These are phyloP conservation scores for Euphorbia tirucalli DNA, from an alignment of 345 rosid species.

Conservation along the genomic window DNA sequence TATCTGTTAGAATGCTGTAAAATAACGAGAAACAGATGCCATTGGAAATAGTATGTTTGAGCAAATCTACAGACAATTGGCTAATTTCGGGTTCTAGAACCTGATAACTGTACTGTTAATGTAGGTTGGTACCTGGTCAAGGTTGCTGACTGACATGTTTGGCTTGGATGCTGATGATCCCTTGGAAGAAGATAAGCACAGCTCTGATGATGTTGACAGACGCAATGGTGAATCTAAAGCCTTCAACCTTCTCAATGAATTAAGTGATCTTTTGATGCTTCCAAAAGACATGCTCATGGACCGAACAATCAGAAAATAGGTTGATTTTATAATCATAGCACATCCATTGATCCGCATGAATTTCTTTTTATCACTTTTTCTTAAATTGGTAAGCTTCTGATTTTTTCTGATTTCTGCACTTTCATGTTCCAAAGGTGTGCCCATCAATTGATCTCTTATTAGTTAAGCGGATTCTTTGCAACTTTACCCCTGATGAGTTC, in stretches of 20 bases:
- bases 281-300: slow-evolving; percentile 95
- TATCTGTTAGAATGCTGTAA: not conserved
- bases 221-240: slow-evolving; percentile 35
- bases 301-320: slow-evolving; percentile 72
- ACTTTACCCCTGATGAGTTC: slow-evolving; percentile 96
- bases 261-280: slow-evolving; percentile 97
- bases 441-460: slow-evolving; percentile 72
- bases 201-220: slow-evolving; percentile 32
- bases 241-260: slow-evolving; percentile 60
- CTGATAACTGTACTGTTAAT: slow-evolving; percentile 12
- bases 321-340: slow-evolving; percentile 20
- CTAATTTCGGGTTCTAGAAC: not conserved
- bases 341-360: slow-evolving; percentile 8
- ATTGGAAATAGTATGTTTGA: not conserved
- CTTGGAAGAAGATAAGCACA: slow-evolving; percentile 31
- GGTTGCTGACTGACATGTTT: slow-evolving; percentile 73
- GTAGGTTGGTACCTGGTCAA: slow-evolving; percentile 94
- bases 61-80: not conserved
- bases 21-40: not conserved
- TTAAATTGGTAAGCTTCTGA: slow-evolving; percentile 1
- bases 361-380: not conserved
- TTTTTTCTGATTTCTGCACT: slow-evolving; percentile 12
- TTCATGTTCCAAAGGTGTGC: slow-evolving; percentile 51
- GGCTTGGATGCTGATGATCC: slow-evolving; percentile 58
- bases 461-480: slow-evolving; percentile 82